These are phyloP conservation scores for Mycena metata DNA, from an alignment of 768 basidiomycete genomes.

Conservation along the genomic window DNA sequence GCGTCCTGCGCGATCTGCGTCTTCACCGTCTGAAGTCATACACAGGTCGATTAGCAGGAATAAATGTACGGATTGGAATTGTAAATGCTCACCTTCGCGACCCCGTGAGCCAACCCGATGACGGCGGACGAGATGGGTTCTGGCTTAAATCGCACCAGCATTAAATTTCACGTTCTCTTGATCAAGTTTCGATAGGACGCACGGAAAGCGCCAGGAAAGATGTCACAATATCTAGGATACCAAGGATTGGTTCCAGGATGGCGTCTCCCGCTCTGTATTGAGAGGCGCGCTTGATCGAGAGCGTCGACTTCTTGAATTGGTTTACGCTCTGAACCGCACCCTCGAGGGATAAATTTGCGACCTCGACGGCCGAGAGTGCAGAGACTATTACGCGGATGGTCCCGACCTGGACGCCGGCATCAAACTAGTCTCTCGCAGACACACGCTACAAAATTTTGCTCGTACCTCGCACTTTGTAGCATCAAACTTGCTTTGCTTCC, in stretches of 20 bases:
- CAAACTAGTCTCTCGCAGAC: no score
- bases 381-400: neutral
- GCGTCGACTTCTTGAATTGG: neutral
- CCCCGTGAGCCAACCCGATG: neutral
- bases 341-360: neutral
- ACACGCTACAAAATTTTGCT: no score
- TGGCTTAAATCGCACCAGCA: neutral
- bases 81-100: slow-evolving; percentile 20
- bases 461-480: no score
- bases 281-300: slow-evolving; percentile 15
- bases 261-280: slow-evolving; percentile 8
- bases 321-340: neutral
- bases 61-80: neutral
- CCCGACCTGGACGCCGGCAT: neutral
- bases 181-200: neutral
- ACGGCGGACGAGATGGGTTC: slow-evolving; percentile 17
- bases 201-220: slow-evolving; percentile 3
- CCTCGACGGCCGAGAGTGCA: slow-evolving; percentile 1
- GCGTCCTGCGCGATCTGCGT: slow-evolving; percentile 25
- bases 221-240: slow-evolving; percentile 18
- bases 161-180: no score
- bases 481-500: neutral
- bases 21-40: slow-evolving; percentile 6
- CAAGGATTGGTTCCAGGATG: slow-evolving; percentile 4
- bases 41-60: neutral